phyloP scores from a whole-genome alignment of 1,284 basidiomycete species.

The Neolentinus lepideus region DNA sequence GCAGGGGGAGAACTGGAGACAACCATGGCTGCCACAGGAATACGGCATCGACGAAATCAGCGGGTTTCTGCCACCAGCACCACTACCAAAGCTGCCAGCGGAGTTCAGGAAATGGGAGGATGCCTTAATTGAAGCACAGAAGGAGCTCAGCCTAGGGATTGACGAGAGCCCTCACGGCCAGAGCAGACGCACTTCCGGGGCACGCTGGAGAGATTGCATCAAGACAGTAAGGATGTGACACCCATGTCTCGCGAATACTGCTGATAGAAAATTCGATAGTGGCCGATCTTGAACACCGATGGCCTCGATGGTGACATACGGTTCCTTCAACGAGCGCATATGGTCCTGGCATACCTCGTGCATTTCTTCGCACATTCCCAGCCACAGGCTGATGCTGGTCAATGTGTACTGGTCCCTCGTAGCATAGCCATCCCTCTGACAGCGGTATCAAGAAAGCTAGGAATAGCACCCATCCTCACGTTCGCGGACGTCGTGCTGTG shows the following conservation, averaged over 20 bases:
- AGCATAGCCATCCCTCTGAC: slow-evolving; percentile 80
- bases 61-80: slow-evolving; percentile 81
- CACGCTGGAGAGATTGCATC: slow-evolving; percentile 63
- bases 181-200: slow-evolving; percentile 44
- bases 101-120: slow-evolving; percentile 71
- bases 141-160: slow-evolving; percentile 54
- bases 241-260: background rate
- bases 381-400: slow-evolving; percentile 33
- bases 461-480: slow-evolving; percentile 88
- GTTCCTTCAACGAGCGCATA: slow-evolving; percentile 76
- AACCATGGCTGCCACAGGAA: background rate
- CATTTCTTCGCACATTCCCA: slow-evolving; percentile 88
- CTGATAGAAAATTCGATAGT: slow-evolving; percentile 31
- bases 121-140: slow-evolving; percentile 47
- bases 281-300: slow-evolving; percentile 58
- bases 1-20: background rate
- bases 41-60: slow-evolving; percentile 28
- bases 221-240: slow-evolving; percentile 43
- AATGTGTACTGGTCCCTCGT: slow-evolving; percentile 54
- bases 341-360: slow-evolving; percentile 83
- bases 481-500: slow-evolving; percentile 96
- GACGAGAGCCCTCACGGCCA: slow-evolving; percentile 42
- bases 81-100: slow-evolving; percentile 50
- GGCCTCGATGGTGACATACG: slow-evolving; percentile 37
- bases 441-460: slow-evolving; percentile 68